A percentile compares a stretch with the other conserved stretches of the same genome.
phyloP scores from a whole-genome alignment of 2,329 filamentous ascomycete species.

The Westerdykella ornata region DNA sequence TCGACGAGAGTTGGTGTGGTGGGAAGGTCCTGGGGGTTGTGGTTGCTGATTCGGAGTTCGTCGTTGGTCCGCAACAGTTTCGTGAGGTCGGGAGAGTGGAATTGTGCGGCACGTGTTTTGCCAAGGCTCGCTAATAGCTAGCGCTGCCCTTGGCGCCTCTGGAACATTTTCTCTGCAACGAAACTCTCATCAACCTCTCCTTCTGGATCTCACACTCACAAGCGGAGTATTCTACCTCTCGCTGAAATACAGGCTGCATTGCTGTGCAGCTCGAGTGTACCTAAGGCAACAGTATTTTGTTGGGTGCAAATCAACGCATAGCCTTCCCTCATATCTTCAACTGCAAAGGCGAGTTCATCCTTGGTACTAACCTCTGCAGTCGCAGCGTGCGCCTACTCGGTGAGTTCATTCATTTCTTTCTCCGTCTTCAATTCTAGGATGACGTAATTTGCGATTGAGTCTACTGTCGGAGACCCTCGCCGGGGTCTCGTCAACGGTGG shows the following conservation, averaged over 20 bases:
- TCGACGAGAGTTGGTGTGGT: conserved; percentile 34
- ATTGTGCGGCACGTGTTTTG: conserved; percentile 1
- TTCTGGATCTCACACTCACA: too few relatives aligned
- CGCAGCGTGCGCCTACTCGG: conserved; percentile 1
- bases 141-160: conserved; percentile 7
- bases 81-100: background rate
- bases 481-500: conserved; percentile 74
- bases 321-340: too few relatives aligned
- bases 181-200: background rate
- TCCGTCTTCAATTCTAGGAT: conserved; percentile 54
- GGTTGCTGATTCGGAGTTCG: conserved; percentile 5
- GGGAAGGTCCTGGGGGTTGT: conserved; percentile 17
- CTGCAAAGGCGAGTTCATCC: too few relatives aligned
- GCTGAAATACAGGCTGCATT: too few relatives aligned
- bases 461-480: conserved; percentile 77
- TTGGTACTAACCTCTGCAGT: background rate
- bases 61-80: conserved; percentile 31
- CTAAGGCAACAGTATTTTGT: too few relatives aligned
- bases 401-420: conserved; percentile 14
- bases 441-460: conserved; percentile 99
- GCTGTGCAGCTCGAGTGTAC: too few relatives aligned
- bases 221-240: too few relatives aligned
- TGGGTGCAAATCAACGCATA: too few relatives aligned
- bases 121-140: conserved; percentile 3
- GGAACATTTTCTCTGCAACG: background rate